These are phyloP conservation scores for Verticillium nubilum DNA, from an alignment of 2,329 filamentous ascomycete genomes.

Conservation along the genomic window DNA sequence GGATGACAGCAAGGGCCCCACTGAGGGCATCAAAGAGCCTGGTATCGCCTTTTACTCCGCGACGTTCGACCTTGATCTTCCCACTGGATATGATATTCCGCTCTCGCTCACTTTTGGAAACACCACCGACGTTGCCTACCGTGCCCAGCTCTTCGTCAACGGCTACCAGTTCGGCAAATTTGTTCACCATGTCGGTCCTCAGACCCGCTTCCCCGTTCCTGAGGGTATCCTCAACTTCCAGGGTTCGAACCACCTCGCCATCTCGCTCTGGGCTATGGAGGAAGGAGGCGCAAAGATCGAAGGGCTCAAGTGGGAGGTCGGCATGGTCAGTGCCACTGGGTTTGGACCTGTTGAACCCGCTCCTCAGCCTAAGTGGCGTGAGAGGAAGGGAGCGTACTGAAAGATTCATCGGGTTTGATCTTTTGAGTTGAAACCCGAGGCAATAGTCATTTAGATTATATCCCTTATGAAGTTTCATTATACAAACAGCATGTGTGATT, in stretches of 20 bases:
- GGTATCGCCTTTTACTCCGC: constrained; percentile 53
- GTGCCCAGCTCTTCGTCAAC: constrained; percentile 62
- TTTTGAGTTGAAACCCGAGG: too few relatives aligned
- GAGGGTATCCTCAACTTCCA: constrained; percentile 62
- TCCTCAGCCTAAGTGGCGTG: constrained; percentile 33
- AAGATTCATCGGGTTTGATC: neutral
- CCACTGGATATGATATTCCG: constrained; percentile 48
- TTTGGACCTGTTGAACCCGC: constrained; percentile 32
- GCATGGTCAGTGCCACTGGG: constrained; percentile 40
- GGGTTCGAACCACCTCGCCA: constrained; percentile 58
- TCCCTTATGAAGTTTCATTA: too few relatives aligned
- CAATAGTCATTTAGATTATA: too few relatives aligned
- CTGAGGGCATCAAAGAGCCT: constrained; percentile 31
- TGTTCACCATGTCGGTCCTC: constrained; percentile 62
- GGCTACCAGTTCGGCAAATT: constrained; percentile 58
- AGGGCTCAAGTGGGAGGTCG: constrained; percentile 21
- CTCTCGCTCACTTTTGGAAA: constrained; percentile 48
- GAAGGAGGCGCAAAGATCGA: constrained; percentile 37
- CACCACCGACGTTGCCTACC: constrained; percentile 33
- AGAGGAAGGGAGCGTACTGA: constrained; percentile 42
- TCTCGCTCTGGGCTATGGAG: constrained; percentile 62
- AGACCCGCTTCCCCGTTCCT: constrained; percentile 61
- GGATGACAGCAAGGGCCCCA: constrained; percentile 26
- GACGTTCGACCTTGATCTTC: constrained; percentile 47
- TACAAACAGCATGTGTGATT: too few relatives aligned